A percentile compares a stretch with the other conserved stretches of the same genome.
Evolutionary conservation across 1,284 basidiomycete species (phyloP).

Genomic region (Lignosus rhinocerotis): DNA sequence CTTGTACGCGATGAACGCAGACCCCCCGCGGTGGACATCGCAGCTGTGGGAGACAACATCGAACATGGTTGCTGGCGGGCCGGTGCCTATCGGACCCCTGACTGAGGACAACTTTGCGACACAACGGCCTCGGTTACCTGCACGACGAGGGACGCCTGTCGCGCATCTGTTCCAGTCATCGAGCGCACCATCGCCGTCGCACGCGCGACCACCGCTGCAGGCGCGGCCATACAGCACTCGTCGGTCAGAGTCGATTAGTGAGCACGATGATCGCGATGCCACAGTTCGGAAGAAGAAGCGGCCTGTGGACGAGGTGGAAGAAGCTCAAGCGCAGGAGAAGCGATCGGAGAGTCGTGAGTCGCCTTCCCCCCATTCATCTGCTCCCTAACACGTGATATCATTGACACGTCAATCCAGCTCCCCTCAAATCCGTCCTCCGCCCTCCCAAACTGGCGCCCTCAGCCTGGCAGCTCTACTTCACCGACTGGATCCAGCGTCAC

Average conservation of each 20-base stretch:
- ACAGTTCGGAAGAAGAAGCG: conserved; percentile 68
- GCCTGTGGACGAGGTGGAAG: conserved; percentile 43
- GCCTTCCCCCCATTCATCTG: conserved; percentile 11
- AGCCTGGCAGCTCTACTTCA: conserved; percentile 97
- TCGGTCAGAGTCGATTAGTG: conserved; percentile 62
- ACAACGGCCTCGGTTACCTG: conserved; percentile 30
- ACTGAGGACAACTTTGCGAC: conserved; percentile 34
- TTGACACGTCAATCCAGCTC: conserved; percentile 39
- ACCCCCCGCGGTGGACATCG: conserved; percentile 52
- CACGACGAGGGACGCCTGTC: conserved; percentile 39
- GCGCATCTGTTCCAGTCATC: conserved; percentile 75
- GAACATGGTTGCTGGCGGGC: conserved; percentile 20
- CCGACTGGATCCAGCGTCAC: conserved; percentile 91
- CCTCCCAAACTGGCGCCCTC: conserved; percentile 93
- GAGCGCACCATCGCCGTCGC: conserved; percentile 59
- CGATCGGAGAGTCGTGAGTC: conserved; percentile 32
- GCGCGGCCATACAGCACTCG: conserved; percentile 57
- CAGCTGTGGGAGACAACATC: conserved; percentile 54
- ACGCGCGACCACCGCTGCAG: conserved; percentile 41
- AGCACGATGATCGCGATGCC: conserved; percentile 65
- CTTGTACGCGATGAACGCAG: conserved; percentile 42
- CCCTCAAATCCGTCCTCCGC: conserved; percentile 69
- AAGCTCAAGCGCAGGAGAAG: conserved; percentile 36
- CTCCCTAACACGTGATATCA: conserved; percentile 21
- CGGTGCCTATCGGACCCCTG: conserved; percentile 26